Evolutionary conservation across 1,139 yeast species (phyloP).

Genomic region (Geotrichum klebahnii): DNA sequence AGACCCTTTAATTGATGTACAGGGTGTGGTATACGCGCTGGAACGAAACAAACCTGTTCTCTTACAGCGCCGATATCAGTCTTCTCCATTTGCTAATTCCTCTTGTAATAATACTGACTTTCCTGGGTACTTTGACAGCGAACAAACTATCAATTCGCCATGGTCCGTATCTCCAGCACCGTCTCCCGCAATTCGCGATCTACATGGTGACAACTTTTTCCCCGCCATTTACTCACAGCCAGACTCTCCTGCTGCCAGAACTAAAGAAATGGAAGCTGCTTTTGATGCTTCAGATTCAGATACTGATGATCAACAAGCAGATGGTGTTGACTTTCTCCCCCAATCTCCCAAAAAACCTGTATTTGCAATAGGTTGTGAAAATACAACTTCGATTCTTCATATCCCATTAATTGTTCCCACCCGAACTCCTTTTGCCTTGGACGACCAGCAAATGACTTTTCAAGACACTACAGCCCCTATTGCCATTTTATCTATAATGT

Average conservation of each 20-base stretch:
- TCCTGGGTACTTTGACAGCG: constrained; percentile 31
- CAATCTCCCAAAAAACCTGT: constrained; percentile 21
- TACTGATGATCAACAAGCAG: too few relatives aligned
- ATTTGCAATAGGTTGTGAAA: constrained; percentile 34
- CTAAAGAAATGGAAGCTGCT: constrained; percentile 30
- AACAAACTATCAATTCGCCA: constrained; percentile 35
- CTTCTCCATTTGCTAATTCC: constrained; percentile 1
- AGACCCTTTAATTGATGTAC: constrained; percentile 36
- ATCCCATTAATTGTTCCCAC: constrained; percentile 33
- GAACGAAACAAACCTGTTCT: constrained; percentile 32
- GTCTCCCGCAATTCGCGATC: constrained; percentile 36
- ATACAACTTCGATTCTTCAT: constrained; percentile 36
- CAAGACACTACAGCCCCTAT: constrained; percentile 31
- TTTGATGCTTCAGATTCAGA: constrained; percentile 29
- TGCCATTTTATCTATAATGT: constrained; percentile 37
- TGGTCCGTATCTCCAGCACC: constrained; percentile 39
- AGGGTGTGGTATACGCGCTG: constrained; percentile 34
- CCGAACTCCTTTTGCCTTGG: not conserved
- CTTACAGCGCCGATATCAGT: constrained; percentile 33
- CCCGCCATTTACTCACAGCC: constrained; percentile 30
- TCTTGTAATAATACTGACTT: constrained; percentile 24
- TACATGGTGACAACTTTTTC: constrained; percentile 24
- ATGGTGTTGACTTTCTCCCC: too few relatives aligned
- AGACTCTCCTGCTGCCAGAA: not conserved
- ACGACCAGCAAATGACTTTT: not conserved